phyloP scores from a whole-genome alignment of 1,284 basidiomycete species.

The Serendipita sp. region DNA sequence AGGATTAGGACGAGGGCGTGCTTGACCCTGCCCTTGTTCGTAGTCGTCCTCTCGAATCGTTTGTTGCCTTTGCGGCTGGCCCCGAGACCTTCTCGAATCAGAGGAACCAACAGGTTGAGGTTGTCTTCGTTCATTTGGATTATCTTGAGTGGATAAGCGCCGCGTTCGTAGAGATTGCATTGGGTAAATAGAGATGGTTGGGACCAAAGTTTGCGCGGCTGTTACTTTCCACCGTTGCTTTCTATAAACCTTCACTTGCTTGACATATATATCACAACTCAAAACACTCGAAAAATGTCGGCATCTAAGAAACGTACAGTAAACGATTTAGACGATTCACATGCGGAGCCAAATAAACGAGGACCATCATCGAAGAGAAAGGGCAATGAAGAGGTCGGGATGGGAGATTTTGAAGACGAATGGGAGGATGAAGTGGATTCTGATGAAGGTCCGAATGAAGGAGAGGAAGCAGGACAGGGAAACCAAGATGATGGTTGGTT shows the following conservation, averaged over 20 bases:
- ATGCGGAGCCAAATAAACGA: neutral
- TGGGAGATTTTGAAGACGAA: constrained; percentile 16
- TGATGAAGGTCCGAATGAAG: constrained; percentile 11
- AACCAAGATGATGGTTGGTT: constrained; percentile 8
- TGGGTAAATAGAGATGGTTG: neutral
- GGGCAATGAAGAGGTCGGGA: constrained; percentile 10
- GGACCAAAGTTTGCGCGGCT: neutral
- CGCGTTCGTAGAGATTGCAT: constrained; percentile 57
- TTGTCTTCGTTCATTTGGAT: neutral
- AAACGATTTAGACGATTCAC: neutral
- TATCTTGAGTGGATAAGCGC: constrained; percentile 28
- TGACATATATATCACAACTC: too few relatives aligned
- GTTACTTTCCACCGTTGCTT: too few relatives aligned
- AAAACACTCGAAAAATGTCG: neutral
- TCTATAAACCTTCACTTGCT: too few relatives aligned
- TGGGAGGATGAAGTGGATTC: constrained; percentile 15
- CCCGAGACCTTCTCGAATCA: constrained; percentile 28
- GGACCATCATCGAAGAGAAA: neutral
- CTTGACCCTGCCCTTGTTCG: neutral
- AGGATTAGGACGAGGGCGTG: neutral
- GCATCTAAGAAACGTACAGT: neutral
- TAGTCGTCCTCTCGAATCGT: neutral
- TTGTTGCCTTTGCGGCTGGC: neutral
- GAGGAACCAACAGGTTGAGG: constrained; percentile 13
- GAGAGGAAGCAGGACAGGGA: constrained; percentile 10